Percentiles rank a stretch among this genome's conserved stretches.
Evolutionary conservation across 208 protist genomes (phyloP).

Genomic region (Leishmania martiniquensis): DNA sequence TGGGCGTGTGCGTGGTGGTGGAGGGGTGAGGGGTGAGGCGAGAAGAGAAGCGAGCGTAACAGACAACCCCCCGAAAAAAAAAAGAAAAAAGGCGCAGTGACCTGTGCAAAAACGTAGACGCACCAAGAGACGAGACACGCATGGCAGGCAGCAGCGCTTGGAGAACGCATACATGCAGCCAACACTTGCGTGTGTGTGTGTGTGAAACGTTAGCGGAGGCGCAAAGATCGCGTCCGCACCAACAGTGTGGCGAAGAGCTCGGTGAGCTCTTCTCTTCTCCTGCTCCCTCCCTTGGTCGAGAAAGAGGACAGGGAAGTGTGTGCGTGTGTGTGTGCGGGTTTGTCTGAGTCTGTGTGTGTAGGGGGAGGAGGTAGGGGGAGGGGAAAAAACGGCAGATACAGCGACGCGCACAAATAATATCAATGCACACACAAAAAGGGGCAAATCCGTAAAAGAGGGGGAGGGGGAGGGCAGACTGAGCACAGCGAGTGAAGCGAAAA

Average conservation of each 20-base stretch:
- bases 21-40: neutral
- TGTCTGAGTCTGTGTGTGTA: too few species aligned
- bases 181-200: neutral
- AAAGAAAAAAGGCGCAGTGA: neutral
- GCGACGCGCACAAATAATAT: neutral
- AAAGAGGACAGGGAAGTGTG: too few species aligned
- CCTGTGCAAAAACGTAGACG: neutral
- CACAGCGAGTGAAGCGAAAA: too few species aligned
- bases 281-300: too few species aligned
- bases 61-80: neutral
- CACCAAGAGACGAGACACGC: neutral
- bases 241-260: too few species aligned
- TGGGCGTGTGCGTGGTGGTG: too few species aligned
- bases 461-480: too few species aligned
- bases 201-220: neutral
- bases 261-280: too few species aligned
- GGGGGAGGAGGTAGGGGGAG: too few species aligned
- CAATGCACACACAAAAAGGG: neutral
- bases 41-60: neutral
- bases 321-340: too few species aligned
- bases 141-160: neutral
- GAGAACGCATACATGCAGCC: neutral
- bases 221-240: too few species aligned
- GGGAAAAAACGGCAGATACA: too few species aligned
- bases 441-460: neutral